Evolutionary conservation across 768 basidiomycete genomes (phyloP), one percentile per base, ranked within the genome.

Genomic region (Chlorophyllum brunneum): DNA sequence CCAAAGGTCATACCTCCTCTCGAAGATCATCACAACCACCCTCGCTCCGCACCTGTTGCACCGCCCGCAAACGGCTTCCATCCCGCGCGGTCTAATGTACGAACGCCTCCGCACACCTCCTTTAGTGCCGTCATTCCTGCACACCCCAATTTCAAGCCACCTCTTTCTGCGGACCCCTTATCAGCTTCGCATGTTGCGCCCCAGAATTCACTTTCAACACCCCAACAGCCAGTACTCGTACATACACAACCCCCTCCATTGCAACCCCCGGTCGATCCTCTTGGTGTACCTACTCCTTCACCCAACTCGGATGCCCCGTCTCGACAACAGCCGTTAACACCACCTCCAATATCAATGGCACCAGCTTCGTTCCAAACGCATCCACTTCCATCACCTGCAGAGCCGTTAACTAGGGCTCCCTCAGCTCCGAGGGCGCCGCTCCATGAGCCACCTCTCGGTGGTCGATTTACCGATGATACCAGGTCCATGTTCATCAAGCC

Each of bases 401-500:
- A 45, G 3, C 75, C 83, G 15, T 74, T 68, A 29, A 78, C 84
- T 3, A 82, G 83, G n/a, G n/a, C n/a, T 9, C 76, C 85, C 2
- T 82, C 82, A 6, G 68, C 71, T 1, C 71, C 74, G 5, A 60
- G 36, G 23, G 37, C 67, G 9, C 63, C 70, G 23, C 63, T 61
- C 31, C 70, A 65, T 52, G 78, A 70, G 10, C 78, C 83, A 5
- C 81, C 80, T 10, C 76, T 83, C 15, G 81, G 82, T 42, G 83
- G 83, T 23, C 81, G 80, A 6, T 79, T 87, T 48, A 76, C 79
- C 20, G 88, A 91, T 61, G 87, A 88, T 29, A 83, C 88, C 6
- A 82, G 82, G 66, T 92, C 90, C 6, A 88, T 89, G 88, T 88
- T 88, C 57, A 75, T 89, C 57, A 78, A 80, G 49, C 65, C 80